Conservation (phyloP, 371 early-diverging fungal species). For the Choanephora cucurbitarum region DNA sequence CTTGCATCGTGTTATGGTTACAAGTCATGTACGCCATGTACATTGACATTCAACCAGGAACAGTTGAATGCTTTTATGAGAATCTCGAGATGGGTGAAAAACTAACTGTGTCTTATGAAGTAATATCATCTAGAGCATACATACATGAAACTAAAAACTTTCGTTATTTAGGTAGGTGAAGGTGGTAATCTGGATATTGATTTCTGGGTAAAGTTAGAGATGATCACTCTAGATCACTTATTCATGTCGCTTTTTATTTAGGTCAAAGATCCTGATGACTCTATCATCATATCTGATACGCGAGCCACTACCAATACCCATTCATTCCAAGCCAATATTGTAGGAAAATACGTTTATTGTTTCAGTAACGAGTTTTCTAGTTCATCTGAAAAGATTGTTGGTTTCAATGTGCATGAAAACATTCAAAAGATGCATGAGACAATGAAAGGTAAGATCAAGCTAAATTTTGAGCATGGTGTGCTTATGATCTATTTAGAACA, state of each 20-base stretch:
- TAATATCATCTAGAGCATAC: slow-evolving; percentile 22
- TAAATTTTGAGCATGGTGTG: no score
- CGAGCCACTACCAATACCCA: slow-evolving; percentile 56
- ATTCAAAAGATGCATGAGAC: slow-evolving; percentile 40
- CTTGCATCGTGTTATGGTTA: slow-evolving; percentile 17
- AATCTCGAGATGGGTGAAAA: slow-evolving; percentile 61
- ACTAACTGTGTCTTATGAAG: slow-evolving; percentile 69
- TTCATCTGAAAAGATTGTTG: slow-evolving; percentile 51
- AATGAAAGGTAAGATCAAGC: slow-evolving; percentile 35
- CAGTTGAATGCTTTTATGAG: slow-evolving; percentile 63
- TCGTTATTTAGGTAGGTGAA: slow-evolving; percentile 59
- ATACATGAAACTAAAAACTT: not conserved
- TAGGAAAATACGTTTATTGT: slow-evolving; percentile 75
- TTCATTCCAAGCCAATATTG: slow-evolving; percentile 52
- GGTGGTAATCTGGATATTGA: slow-evolving; percentile 74
- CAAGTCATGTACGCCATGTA: slow-evolving; percentile 13
- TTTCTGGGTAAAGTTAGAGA: slow-evolving; percentile 61
- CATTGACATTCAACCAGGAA: slow-evolving; percentile 9
- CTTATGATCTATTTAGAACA: no score
- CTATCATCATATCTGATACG: slow-evolving; percentile 48
- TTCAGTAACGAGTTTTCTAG: slow-evolving; percentile 69
- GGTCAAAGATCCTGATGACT: slow-evolving; percentile 45
- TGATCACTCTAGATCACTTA: no score
- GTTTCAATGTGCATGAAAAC: slow-evolving; percentile 55
- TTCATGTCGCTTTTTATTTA: no score